A percentile compares a stretch with the other conserved stretches of the same genome.
These are phyloP conservation scores for Leccinum sublutescens DNA, from an alignment of 768 basidiomycete genomes.

Conservation along the genomic window DNA sequence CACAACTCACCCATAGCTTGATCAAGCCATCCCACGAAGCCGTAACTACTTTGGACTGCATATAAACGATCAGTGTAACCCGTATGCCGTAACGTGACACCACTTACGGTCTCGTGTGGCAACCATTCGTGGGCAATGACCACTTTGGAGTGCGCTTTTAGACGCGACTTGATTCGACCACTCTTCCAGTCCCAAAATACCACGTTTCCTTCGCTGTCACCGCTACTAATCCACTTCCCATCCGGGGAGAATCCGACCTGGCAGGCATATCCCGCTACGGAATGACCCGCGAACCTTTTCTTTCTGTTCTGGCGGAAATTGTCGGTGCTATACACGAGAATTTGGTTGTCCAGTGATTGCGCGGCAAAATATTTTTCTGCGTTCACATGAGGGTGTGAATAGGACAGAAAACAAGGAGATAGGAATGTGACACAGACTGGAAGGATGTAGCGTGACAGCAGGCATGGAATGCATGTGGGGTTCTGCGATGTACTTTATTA, in stretches of 20 bases:
- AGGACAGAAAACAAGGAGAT: constrained; percentile 20
- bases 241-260: constrained; percentile 97
- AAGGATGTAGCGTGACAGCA: constrained; percentile 93
- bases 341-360: constrained; percentile 97
- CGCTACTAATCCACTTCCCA: constrained; percentile 97
- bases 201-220: constrained; percentile 91
- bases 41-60: constrained; percentile 92
- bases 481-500: constrained; percentile 99
- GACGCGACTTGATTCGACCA: constrained; percentile 88
- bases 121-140: constrained; percentile 98
- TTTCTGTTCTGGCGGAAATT: constrained; percentile 99
- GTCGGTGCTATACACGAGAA: constrained; percentile 95
- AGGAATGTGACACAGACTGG: constrained; percentile 56
- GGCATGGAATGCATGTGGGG: constrained; percentile 99
- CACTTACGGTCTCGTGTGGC: constrained; percentile 91
- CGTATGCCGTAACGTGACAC: background rate
- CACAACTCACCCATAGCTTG: constrained; percentile 87
- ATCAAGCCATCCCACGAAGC: constrained; percentile 98
- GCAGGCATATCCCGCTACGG: constrained; percentile 95
- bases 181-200: constrained; percentile 99
- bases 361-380: constrained; percentile 95
- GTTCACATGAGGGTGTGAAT: constrained; percentile 2
- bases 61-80: constrained; percentile 13
- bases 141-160: constrained; percentile 92
- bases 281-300: constrained; percentile 97